Percentiles rank a stretch among this genome's conserved stretches.
phyloP scores from a whole-genome alignment of 192 early-diverging fungal species.

The Linnemannia elongata region DNA sequence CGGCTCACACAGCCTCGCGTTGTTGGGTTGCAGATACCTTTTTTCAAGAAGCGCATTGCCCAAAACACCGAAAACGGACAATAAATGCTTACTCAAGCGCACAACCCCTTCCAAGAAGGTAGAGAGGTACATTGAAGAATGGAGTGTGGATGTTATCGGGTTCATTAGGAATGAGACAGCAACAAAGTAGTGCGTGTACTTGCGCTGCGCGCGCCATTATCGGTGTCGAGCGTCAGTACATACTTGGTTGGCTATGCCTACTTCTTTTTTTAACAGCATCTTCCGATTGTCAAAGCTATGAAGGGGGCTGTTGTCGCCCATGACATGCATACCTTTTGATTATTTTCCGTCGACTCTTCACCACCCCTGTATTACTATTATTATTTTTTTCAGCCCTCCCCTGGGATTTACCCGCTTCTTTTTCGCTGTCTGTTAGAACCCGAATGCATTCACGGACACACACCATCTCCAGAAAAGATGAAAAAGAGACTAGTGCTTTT shows the following conservation, averaged over 20 bases:
- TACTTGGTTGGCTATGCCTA: background rate
- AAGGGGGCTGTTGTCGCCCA: background rate
- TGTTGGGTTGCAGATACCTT: background rate
- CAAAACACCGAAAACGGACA: background rate
- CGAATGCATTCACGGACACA: background rate
- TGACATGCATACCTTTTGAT: background rate
- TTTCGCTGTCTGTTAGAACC: no score
- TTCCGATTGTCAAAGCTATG: background rate
- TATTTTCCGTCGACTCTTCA: background rate
- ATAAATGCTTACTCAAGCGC: background rate
- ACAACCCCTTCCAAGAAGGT: background rate
- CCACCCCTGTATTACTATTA: no score
- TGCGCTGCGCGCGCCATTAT: no score
- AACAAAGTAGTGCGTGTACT: no score
- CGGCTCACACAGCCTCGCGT: conserved; percentile 6
- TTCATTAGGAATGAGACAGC: no score
- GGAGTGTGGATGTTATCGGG: background rate
- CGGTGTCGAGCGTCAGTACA: no score
- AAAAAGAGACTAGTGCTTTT: background rate
- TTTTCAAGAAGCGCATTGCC: background rate
- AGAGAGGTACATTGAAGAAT: background rate
- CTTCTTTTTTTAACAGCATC: background rate
- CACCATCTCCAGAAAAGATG: background rate
- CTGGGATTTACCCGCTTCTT: no score
- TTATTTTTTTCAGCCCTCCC: no score